Percentiles rank a stretch among this genome's conserved stretches.
Evolutionary conservation across 2,329 filamentous ascomycete genomes (phyloP).

Genomic region (Arthrobotrys musiformis): DNA sequence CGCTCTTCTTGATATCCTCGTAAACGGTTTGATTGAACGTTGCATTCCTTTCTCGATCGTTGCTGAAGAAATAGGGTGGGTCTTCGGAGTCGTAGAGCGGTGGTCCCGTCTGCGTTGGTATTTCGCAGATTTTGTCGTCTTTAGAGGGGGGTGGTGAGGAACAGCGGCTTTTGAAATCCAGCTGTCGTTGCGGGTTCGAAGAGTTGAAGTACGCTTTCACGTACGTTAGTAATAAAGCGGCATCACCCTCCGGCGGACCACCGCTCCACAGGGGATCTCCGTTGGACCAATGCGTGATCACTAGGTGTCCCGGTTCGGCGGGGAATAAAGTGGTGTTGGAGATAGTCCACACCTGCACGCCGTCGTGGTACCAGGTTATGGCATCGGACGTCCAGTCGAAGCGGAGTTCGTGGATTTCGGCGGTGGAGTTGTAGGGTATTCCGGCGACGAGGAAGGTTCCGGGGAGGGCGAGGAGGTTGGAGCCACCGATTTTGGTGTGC

Average conservation of each 20-base stretch:
- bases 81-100: conserved; percentile 57
- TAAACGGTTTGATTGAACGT: conserved; percentile 51
- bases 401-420: conserved; percentile 78
- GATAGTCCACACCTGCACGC: conserved; percentile 69
- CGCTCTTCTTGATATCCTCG: conserved; percentile 23
- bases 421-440: conserved; percentile 74
- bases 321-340: conserved; percentile 69
- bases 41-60: conserved; percentile 33
- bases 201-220: conserved; percentile 85
- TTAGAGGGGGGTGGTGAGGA: too few species aligned
- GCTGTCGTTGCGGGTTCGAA: conserved; percentile 64
- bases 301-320: conserved; percentile 71
- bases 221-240: conserved; percentile 73
- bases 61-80: conserved; percentile 51
- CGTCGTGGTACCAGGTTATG: conserved; percentile 78
- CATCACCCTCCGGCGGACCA: conserved; percentile 74
- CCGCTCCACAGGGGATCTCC: conserved; percentile 77
- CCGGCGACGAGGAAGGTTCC: conserved; percentile 69
- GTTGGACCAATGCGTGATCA: conserved; percentile 82
- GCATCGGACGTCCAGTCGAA: conserved; percentile 75
- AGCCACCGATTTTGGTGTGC: conserved; percentile 72
- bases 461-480: conserved; percentile 72
- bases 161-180: conserved; percentile 61
- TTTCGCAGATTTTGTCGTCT: conserved; percentile 65
- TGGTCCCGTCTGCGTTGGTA: conserved; percentile 65